Evolutionary conservation across 2,329 filamentous ascomycete genomes (phyloP), one percentile per base, ranked within the genome.

Genomic region (Arthrocladium fulminans): DNA sequence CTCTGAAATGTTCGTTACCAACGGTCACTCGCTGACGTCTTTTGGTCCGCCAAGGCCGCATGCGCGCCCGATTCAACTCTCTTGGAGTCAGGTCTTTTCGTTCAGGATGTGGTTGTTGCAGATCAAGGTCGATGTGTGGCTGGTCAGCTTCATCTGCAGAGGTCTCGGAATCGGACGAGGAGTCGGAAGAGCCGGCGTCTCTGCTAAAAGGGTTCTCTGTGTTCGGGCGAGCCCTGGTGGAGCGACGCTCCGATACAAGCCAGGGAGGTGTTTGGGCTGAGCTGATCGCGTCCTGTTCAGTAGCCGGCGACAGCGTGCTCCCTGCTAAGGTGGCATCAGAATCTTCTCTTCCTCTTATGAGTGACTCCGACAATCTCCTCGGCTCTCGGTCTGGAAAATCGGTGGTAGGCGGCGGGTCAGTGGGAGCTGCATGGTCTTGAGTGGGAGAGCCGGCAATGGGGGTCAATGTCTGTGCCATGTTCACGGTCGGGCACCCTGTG

Each of bases 1-100:
- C 45, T 25, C 48, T 35, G 43, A 58, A 54, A 43, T 51, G 52
- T 9, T 58, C 51, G 23, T 56, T 57, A 15, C 53, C 51, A 5
- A 56, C 45, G 19, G 10, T 24, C 12, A 47, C 13, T 12, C 17
- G n/a, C 20, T 39, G 44, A 12, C 32, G 44, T 20, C 29, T 37
- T n/a, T 49, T 38, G n/a, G 35, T 37, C 7, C 24, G 41, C 25
- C 45, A 40, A 8, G 48, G 47, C 25, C 44, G 39, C 17, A 43
- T 47, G 8, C 49, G 51, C 17, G 49, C 48, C 30, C 51, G 38
- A 40, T 58, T 58, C 39, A 58, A 48, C 13, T 55, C 48, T n/a
- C 49, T 40, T 43, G 52, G 52, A 12, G 50, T 49, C 9, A 57
- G 38, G 8, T 42, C 45, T 29, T 38, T 30, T 22, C 30, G 40